Conservation (phyloP, 2,329 filamentous ascomycete species). For the Pseudogymnoascus sp. region DNA sequence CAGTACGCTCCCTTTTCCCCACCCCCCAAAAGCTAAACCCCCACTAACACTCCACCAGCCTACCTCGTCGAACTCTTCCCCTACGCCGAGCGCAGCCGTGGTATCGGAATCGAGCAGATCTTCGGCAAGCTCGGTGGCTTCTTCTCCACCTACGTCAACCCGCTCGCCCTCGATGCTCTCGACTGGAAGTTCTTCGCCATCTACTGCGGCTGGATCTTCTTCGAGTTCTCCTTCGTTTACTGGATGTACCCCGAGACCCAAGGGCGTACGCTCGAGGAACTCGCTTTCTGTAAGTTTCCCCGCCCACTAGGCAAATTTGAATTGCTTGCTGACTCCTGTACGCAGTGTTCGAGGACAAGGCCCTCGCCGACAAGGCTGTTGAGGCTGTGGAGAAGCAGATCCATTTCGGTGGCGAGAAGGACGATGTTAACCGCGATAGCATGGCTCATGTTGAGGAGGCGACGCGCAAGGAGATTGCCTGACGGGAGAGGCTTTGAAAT, state of each 20-base stretch:
- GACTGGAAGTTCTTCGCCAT: constrained; percentile 40
- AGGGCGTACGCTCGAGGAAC: constrained; percentile 39
- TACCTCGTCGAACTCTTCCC: constrained; percentile 56
- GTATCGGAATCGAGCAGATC: constrained; percentile 41
- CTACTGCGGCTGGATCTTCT: constrained; percentile 38
- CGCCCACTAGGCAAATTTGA: background rate
- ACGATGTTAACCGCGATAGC: constrained; percentile 1
- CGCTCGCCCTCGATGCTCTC: constrained; percentile 37
- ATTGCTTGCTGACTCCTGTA: background rate
- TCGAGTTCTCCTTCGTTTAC: constrained; percentile 39
- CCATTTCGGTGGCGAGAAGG: constrained; percentile 21
- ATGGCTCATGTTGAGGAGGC: constrained; percentile 1
- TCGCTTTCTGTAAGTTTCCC: constrained; percentile 38
- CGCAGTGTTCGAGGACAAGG: constrained; percentile 35
- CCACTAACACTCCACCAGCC: constrained; percentile 27
- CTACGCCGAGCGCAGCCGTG: constrained; percentile 50
- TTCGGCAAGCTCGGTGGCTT: constrained; percentile 39
- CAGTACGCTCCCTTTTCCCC: constrained; percentile 35
- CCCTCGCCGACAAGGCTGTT: constrained; percentile 31
- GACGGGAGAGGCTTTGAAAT: background rate
- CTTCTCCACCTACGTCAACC: constrained; percentile 43
- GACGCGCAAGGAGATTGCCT: background rate
- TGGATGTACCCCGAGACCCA: constrained; percentile 42
- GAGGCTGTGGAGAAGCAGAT: constrained; percentile 35
- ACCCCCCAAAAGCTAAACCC: background rate